Conservation (phyloP, 345 rosid species). For the Adansonia digitata region DNA sequence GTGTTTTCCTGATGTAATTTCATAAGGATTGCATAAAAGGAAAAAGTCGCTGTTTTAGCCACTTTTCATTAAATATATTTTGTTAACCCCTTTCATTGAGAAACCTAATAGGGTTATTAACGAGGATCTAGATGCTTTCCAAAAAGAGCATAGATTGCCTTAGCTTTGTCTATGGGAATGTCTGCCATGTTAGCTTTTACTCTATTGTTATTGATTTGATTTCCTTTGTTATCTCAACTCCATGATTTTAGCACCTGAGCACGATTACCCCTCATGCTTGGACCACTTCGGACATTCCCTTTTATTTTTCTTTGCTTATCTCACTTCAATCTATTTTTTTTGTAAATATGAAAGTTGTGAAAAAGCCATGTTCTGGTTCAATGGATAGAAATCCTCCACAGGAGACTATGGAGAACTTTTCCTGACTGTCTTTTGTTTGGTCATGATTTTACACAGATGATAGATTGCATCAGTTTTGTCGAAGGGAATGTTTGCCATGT, state of each 20-base stretch:
- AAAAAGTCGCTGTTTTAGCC: not conserved
- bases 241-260: not conserved
- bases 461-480: not conserved
- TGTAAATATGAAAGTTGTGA: slow-evolving; percentile 44
- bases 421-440: slow-evolving; percentile 80
- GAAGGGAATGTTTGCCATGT: not conserved
- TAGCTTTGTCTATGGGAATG: not conserved
- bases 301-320: not conserved
- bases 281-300: not conserved
- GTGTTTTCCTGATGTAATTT: not conserved
- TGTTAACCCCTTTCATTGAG: not conserved
- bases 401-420: slow-evolving; percentile 62
- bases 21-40: not conserved
- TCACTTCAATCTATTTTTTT: not conserved
- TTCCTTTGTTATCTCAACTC: not conserved
- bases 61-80: not conserved
- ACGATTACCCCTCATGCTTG: not conserved
- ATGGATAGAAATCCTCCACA: slow-evolving; percentile 62
- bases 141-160: not conserved
- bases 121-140: not conserved
- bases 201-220: not conserved
- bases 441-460: slow-evolving; percentile 35
- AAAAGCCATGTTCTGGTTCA: slow-evolving; percentile 58
- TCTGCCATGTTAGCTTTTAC: not conserved
- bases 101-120: not conserved